Evolutionary conservation across 208 protist species (phyloP).

Genomic region (Herpetomonas muscarum): DNA sequence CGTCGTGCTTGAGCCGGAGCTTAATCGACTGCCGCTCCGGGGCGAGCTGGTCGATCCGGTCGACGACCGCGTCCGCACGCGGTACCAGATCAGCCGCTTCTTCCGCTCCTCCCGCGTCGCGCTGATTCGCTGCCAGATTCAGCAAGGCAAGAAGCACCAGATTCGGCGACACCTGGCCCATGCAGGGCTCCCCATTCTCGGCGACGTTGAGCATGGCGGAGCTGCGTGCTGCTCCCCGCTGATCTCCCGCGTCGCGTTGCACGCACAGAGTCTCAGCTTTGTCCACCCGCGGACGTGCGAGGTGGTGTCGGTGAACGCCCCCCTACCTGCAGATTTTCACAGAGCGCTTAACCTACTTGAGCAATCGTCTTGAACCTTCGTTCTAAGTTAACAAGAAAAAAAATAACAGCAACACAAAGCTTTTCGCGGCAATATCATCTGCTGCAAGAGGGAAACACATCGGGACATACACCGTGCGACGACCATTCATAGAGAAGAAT

Average conservation of each 20-base stretch:
- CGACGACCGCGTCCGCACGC: constrained; percentile 54
- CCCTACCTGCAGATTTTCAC: constrained; percentile 51
- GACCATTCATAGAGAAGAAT: too few relatives aligned
- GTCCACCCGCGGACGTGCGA: constrained; percentile 54
- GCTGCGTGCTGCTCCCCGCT: constrained; percentile 50
- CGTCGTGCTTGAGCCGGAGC: constrained; percentile 59
- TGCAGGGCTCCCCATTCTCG: constrained; percentile 63
- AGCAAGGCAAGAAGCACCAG: constrained; percentile 87
- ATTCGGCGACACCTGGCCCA: constrained; percentile 76
- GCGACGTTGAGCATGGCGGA: constrained; percentile 80
- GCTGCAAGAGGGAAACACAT: too few relatives aligned
- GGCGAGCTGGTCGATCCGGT: constrained; percentile 38
- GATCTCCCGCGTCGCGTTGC: constrained; percentile 65
- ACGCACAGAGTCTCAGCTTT: constrained; percentile 56
- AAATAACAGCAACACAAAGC: too few relatives aligned
- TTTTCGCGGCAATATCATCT: too few relatives aligned
- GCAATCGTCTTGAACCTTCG: neutral
- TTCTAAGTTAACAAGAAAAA: too few relatives aligned
- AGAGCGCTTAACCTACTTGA: constrained; percentile 16
- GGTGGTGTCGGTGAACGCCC: constrained; percentile 33
- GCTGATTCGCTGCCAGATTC: constrained; percentile 73
- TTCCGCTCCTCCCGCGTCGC: constrained; percentile 35
- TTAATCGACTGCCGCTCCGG: constrained; percentile 35
- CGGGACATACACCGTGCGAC: too few relatives aligned
- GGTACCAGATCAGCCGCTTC: constrained; percentile 58